Base-by-base conservation (phyloP, 2,329 filamentous ascomycete genomes). In the Diaporthe sp. region DNA sequence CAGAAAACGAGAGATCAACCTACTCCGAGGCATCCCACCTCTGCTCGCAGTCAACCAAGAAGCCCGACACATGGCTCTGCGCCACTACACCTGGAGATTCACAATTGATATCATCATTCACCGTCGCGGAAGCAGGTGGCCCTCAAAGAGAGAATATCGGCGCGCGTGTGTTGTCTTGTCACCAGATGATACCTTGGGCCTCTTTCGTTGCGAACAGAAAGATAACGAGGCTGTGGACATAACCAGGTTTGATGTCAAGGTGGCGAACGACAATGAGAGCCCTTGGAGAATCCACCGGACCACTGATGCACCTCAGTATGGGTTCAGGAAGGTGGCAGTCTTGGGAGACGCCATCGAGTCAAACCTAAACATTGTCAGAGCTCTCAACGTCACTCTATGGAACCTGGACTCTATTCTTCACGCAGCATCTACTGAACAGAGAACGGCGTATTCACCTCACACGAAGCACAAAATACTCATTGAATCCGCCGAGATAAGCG, bases 31-130 rank as follows among this genome's bases (percentile, higher is more conserved):
- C 10, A 42, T 63, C 15, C 60, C 60, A 1, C 39, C 60, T 20
- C 39, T 63, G n/a, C 37, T 63, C n/a, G 60, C 37, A 28, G 60
- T 63, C 60, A 63, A 63, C 13, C 13, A 44, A 28, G 60, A 44
- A 44, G 4, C 60, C 10, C 37, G 60, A 17, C 6, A 31, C 39
- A 2, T 63, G 13, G 60, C 60, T 12, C 37, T 63, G 2, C 37
- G n/a, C 39, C 37, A 44, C 37, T 44, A 63, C 37, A 63, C 34
- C n/a, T 63, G n/a, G 37, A 63, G 60, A 44, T 44, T 44, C 15
- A 63, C 28, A 31, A 31, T 31, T 31, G 28, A 31, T 31, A 31
- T 31, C 28, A 31, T 31, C 28, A 31, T 4, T 31, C 28, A 31
- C 28, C 28, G 28, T 3, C 28, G 28, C 28, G 28, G 28, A 31